phyloP scores from a whole-genome alignment of 1,284 basidiomycete species.

The Cryptococcus sp. region DNA sequence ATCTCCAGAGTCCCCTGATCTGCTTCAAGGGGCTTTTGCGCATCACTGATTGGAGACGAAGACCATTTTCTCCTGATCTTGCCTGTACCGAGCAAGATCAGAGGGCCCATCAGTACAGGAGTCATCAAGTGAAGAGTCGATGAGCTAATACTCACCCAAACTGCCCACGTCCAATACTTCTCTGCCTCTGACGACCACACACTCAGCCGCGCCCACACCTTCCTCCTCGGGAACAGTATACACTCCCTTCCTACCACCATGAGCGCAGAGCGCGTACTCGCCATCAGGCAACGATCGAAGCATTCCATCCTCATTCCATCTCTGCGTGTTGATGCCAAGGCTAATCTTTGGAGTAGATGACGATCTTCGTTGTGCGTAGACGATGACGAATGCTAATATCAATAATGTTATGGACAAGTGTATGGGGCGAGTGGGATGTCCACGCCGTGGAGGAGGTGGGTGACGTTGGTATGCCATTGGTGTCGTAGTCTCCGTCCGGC shows the following conservation, averaged over 20 bases:
- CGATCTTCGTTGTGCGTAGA: constrained; percentile 28
- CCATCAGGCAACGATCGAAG: constrained; percentile 38
- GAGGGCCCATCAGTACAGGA: not conserved
- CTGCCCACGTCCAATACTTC: constrained; percentile 62
- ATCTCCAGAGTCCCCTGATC: constrained; percentile 40
- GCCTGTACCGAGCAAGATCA: not conserved
- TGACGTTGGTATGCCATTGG: constrained; percentile 14
- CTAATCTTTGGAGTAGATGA: constrained; percentile 9
- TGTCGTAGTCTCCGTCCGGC: no score
- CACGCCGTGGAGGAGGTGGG: constrained; percentile 10
- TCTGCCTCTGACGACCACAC: constrained; percentile 65
- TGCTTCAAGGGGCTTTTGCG: not conserved
- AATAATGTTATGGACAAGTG: constrained; percentile 41
- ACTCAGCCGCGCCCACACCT: constrained; percentile 58
- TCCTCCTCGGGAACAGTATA: constrained; percentile 48
- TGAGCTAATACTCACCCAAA: constrained; percentile 53
- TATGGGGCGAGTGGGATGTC: constrained; percentile 25
- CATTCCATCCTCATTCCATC: constrained; percentile 34
- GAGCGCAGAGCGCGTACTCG: constrained; percentile 11
- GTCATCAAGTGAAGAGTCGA: not conserved
- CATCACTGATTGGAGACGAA: not conserved
- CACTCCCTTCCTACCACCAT: constrained; percentile 59
- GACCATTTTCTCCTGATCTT: constrained; percentile 21
- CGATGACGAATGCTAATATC: constrained; percentile 39
- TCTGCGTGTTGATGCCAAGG: constrained; percentile 39